Conservation (phyloP, 2,329 filamentous ascomycete species). For the Cercospora sesami region DNA sequence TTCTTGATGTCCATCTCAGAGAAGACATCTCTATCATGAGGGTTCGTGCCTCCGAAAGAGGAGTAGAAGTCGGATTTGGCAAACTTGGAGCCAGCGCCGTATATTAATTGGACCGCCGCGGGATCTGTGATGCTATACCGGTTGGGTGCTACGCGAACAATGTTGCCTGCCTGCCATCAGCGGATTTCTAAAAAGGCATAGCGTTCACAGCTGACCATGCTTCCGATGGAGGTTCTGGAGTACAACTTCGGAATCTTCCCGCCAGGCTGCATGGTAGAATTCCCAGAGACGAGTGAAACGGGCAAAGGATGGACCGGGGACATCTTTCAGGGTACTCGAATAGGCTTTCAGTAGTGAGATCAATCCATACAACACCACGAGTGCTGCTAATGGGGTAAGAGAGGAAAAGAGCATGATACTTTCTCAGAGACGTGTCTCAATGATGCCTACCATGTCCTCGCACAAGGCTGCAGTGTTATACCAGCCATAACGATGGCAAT, state of each 20-base stretch:
- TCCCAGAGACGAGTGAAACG: neutral
- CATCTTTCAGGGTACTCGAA: neutral
- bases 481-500: neutral
- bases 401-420: neutral
- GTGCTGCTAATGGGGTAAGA: neutral
- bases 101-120: conserved; percentile 36
- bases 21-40: conserved; percentile 45
- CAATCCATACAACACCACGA: neutral
- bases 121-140: conserved; percentile 36
- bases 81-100: conserved; percentile 44
- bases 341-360: neutral
- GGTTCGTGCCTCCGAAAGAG: conserved; percentile 39
- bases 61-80: conserved; percentile 46
- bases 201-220: neutral
- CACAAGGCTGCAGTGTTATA: neutral
- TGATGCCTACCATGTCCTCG: neutral
- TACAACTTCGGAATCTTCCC: neutral
- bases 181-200: neutral
- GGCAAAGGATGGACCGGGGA: neutral
- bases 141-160: conserved; percentile 38
- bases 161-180: conserved; percentile 6
- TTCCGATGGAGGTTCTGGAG: neutral
- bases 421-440: neutral
- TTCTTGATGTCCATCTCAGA: conserved; percentile 41
- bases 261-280: neutral